phyloP scores from a whole-genome alignment of 2,329 filamentous ascomycete genomes.

The Fusarium sp. region DNA sequence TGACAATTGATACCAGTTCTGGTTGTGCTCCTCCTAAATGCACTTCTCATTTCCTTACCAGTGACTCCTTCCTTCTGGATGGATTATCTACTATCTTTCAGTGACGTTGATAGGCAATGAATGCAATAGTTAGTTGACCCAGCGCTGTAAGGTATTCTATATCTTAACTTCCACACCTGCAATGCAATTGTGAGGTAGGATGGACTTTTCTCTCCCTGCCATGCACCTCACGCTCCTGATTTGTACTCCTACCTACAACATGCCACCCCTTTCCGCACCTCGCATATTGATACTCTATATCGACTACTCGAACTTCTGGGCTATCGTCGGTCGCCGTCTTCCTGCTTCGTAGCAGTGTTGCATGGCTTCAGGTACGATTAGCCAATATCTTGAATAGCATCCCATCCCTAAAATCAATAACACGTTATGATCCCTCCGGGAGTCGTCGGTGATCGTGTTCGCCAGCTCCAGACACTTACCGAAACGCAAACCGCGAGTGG shows the following conservation, averaged over 20 bases:
- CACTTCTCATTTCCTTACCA: too few relatives aligned
- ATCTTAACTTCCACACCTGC: background rate
- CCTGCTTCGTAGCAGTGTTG: constrained; percentile 23
- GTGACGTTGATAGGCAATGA: too few relatives aligned
- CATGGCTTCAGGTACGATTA: constrained; percentile 2
- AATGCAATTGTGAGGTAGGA: background rate
- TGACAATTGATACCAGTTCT: constrained; percentile 50
- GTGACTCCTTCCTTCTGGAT: constrained; percentile 28
- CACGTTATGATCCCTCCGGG: constrained; percentile 36
- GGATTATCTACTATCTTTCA: background rate
- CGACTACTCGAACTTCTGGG: constrained; percentile 7
- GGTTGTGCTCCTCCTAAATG: constrained; percentile 41
- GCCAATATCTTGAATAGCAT: background rate
- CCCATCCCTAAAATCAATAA: constrained; percentile 10
- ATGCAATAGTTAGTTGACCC: constrained; percentile 15
- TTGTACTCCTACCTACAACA: constrained; percentile 4
- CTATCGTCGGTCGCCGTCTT: background rate
- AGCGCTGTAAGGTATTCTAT: constrained; percentile 1
- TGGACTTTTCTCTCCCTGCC: constrained; percentile 1
- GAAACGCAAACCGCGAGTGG: constrained; percentile 13
- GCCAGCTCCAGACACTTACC: constrained; percentile 39
- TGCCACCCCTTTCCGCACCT: constrained; percentile 7
- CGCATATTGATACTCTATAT: constrained; percentile 15
- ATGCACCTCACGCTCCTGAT: background rate
- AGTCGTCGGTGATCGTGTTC: constrained; percentile 44